Conservation (phyloP, 352 stramenopile genomes). For the Pythium rhizo-oryzae region DNA sequence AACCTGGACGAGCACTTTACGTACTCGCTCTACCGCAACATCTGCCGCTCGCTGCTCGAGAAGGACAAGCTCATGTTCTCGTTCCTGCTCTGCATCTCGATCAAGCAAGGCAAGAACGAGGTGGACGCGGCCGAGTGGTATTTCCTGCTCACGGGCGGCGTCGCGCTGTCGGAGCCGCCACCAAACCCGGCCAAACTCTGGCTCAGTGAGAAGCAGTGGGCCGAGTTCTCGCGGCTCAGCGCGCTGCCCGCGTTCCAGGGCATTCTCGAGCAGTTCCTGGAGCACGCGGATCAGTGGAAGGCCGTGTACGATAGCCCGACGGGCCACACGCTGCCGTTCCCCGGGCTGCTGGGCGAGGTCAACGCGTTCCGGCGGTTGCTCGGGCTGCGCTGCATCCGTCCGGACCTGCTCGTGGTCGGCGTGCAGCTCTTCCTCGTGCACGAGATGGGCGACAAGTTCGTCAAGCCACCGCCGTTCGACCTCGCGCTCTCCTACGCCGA, state of each 20-base stretch:
- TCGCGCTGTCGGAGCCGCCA: constrained; percentile 90
- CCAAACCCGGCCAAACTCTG: constrained; percentile 90
- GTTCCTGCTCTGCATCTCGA: constrained; percentile 88
- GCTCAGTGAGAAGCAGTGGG: constrained; percentile 93
- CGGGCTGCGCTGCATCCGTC: constrained; percentile 80
- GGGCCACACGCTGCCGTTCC: constrained; percentile 82
- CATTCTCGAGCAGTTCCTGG: constrained; percentile 84
- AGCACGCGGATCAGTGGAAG: constrained; percentile 83
- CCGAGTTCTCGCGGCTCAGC: constrained; percentile 90
- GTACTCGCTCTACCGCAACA: constrained; percentile 92
- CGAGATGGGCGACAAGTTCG: constrained; percentile 91
- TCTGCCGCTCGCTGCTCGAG: constrained; percentile 92
- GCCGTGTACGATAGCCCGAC: constrained; percentile 86
- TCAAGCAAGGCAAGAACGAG: constrained; percentile 80
- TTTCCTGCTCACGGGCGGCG: constrained; percentile 93
- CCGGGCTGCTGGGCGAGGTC: constrained; percentile 58
- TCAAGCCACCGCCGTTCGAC: constrained; percentile 91
- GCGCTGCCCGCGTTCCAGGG: constrained; percentile 75
- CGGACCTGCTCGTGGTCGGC: constrained; percentile 85
- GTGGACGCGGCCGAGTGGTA: constrained; percentile 91
- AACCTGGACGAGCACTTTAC: constrained; percentile 92
- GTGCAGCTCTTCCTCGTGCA: constrained; percentile 91
- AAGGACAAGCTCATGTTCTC: constrained; percentile 96
- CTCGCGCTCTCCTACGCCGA: constrained; percentile 88
- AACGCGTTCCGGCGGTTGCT: constrained; percentile 78